Conservation (phyloP, 257 asterid genomes). For the Solanum sitiens region DNA sequence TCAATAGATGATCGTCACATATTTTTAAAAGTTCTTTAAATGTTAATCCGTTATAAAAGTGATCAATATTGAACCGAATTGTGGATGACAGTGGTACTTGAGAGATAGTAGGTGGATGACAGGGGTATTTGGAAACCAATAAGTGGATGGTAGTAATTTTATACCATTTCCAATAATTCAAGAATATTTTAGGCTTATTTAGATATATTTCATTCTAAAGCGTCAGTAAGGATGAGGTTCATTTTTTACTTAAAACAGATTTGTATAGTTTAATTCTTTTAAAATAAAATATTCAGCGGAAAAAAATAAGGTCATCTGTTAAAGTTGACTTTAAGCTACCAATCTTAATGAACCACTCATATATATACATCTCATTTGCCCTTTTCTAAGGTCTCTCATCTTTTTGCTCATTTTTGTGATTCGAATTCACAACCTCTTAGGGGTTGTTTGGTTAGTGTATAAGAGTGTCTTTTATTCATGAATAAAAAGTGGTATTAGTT, state of each 20-base stretch:
- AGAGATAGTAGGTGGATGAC: neutral
- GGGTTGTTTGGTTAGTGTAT: no score
- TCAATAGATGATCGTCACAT: neutral
- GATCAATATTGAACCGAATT: no score
- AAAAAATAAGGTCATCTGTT: neutral
- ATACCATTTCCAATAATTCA: no score
- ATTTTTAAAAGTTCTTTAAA: no score
- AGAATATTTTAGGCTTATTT: no score
- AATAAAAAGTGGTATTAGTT: no score
- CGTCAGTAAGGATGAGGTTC: no score
- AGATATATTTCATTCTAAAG: neutral
- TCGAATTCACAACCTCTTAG: neutral
- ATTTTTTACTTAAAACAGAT: neutral
- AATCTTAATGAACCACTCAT: neutral
- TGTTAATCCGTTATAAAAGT: neutral
- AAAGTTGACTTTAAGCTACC: neutral
- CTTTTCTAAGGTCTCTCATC: neutral
- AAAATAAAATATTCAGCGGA: no score
- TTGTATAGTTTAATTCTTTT: neutral
- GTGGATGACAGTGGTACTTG: no score
- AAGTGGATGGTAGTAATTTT: neutral
- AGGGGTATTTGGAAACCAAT: fast-evolving
- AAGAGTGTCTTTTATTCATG: no score
- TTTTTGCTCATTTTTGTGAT: neutral
- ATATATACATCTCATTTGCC: neutral